A percentile compares a stretch with the other conserved stretches of the same genome.
phyloP scores from a whole-genome alignment of 2,329 filamentous ascomycete genomes.

The Diplocarpon mali region DNA sequence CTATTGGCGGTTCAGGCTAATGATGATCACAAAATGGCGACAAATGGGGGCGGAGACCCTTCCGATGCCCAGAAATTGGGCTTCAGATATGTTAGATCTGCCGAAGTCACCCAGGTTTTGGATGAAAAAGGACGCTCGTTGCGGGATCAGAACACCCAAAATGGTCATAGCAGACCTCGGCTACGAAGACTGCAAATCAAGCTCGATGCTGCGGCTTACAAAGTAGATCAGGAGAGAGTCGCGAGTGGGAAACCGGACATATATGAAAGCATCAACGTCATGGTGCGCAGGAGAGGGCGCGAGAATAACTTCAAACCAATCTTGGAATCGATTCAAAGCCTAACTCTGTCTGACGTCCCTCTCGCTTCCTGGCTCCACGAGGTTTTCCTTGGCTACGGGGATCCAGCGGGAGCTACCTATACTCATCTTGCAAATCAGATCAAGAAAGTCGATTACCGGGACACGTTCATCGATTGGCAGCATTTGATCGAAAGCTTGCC shows the following conservation, averaged over 20 bases:
- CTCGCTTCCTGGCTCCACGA: constrained; percentile 90
- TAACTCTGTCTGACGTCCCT: constrained; percentile 75
- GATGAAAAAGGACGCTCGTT: constrained; percentile 74
- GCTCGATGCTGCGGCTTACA: constrained; percentile 69
- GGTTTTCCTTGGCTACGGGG: constrained; percentile 94
- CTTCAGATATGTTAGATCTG: constrained; percentile 62
- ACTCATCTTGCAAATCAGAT: constrained; percentile 70
- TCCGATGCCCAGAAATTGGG: constrained; percentile 51
- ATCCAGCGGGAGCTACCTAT: constrained; percentile 80
- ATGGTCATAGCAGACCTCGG: constrained; percentile 50
- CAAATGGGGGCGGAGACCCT: constrained; percentile 41
- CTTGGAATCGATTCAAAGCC: constrained; percentile 77
- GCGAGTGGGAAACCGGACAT: constrained; percentile 62
- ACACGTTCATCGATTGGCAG: constrained; percentile 93
- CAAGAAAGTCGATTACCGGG: constrained; percentile 74
- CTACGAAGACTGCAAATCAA: constrained; percentile 66
- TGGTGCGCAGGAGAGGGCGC: constrained; percentile 70
- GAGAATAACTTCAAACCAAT: constrained; percentile 98
- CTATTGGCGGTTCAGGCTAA: constrained; percentile 64
- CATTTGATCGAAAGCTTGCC: constrained; percentile 84
- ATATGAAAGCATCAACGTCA: constrained; percentile 75
- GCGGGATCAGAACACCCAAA: constrained; percentile 51
- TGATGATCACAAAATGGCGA: constrained; percentile 35
- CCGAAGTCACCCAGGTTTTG: constrained; percentile 74
- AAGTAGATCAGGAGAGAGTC: constrained; percentile 58